Conservation (phyloP, 352 stramenopile genomes). For the Phytophthora crassamura region DNA sequence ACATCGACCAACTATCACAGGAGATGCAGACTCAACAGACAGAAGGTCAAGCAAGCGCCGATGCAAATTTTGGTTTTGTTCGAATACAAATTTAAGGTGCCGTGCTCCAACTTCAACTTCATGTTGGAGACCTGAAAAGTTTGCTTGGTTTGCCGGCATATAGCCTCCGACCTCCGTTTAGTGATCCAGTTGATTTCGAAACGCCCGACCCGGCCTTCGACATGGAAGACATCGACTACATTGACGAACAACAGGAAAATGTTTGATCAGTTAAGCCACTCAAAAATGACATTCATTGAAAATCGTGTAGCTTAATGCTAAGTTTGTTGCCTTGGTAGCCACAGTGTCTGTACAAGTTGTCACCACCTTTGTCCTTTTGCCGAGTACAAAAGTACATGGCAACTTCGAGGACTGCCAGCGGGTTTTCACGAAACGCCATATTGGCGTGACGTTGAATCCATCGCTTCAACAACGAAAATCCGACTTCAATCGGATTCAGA, state of each 20-base stretch:
- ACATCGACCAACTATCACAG: constrained; percentile 4
- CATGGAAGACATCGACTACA: constrained; percentile 19
- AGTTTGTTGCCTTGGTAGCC: neutral
- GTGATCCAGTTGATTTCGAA: constrained; percentile 3
- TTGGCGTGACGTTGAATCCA: constrained; percentile 5
- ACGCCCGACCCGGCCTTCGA: neutral
- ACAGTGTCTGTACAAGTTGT: neutral
- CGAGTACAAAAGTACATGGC: constrained; percentile 8
- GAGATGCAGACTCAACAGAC: constrained; percentile 1
- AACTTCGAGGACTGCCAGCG: neutral
- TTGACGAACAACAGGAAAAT: neutral
- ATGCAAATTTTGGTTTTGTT: constrained; percentile 1
- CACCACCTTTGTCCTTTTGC: constrained; percentile 1
- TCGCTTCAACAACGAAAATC: constrained; percentile 13
- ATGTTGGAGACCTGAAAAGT: constrained; percentile 1
- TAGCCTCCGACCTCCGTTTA: constrained; percentile 13
- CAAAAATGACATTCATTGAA: constrained; percentile 3
- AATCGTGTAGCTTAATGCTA: neutral
- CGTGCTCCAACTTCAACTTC: neutral
- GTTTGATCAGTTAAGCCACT: neutral
- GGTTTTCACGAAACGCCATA: constrained; percentile 4
- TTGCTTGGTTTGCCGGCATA: constrained; percentile 2
- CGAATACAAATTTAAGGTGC: neutral
- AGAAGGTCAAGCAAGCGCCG: constrained; percentile 1
- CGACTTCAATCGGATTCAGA: constrained; percentile 4